A percentile compares a stretch with the other conserved stretches of the same genome.
phyloP scores from a whole-genome alignment of 345 rosid genomes.

The Eucalyptus tenuipes region DNA sequence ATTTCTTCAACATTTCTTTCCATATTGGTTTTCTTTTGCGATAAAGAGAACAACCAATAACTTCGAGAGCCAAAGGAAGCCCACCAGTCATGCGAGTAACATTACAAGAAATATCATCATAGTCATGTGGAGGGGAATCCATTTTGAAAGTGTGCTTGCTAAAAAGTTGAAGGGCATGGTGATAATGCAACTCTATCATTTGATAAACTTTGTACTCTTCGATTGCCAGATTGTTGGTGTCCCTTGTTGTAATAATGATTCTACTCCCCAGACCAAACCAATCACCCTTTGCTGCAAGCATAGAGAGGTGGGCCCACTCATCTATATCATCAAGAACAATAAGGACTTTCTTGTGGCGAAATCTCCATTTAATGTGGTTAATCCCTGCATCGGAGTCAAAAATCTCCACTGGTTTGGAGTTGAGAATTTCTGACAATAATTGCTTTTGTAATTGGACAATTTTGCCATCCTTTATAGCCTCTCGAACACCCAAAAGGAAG shows the following conservation, averaged over 20 bases:
- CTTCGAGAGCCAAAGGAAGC: not conserved
- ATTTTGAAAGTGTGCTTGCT: not conserved
- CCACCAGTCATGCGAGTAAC: not conserved
- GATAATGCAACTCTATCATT: not conserved
- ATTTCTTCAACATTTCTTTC: not conserved
- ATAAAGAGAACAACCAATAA: not conserved
- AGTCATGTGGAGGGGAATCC: not conserved
- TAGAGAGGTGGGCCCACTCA: not conserved
- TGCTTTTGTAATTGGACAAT: not conserved
- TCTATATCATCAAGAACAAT: not conserved
- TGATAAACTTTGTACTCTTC: not conserved
- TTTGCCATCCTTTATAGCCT: not conserved
- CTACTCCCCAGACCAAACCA: not conserved
- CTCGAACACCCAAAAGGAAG: not conserved
- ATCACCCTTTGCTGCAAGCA: not conserved
- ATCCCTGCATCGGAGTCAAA: not conserved
- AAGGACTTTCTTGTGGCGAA: not conserved
- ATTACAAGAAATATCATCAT: not conserved
- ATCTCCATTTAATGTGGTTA: too few relatives aligned
- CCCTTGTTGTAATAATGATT: not conserved
- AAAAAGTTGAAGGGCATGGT: not conserved
- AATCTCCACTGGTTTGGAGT: not conserved
- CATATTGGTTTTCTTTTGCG: not conserved
- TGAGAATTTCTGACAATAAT: not conserved
- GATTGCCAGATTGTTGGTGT: accelerated